Base-by-base conservation (phyloP, 768 basidiomycete species). In the Ramaria sp. region DNA sequence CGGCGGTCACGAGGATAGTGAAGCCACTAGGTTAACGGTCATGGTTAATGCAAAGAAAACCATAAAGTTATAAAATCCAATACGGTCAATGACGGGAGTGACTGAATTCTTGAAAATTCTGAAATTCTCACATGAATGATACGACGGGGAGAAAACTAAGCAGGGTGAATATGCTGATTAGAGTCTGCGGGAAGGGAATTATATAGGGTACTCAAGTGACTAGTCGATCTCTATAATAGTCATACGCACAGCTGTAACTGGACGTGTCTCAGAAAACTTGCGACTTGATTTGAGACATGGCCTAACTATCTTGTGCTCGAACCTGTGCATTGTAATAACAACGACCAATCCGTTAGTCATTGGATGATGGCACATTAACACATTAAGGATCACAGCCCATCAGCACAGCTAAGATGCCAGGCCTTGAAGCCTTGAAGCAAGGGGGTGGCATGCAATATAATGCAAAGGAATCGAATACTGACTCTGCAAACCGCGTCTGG, bases 81-180 rank as follows among this genome's bases (percentile, higher is more conserved):
- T 16, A 27, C 4, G n/a, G n/a, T n/a, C n/a, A n/a, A n/a, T n/a
- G n/a, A n/a, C n/a, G n/a, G n/a, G n/a, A n/a, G 13, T 25, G 30
- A 18, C n/a, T 36, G 13, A 36, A 37, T n/a, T n/a, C n/a, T 22
- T 34, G 24, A 50, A 5, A n/a, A 36, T 9, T 8, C 34, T 34
- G 15, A 50, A n/a, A 18, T 48, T 47, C 45, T 32, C 24, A 50
- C 48, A 50, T 16, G 48, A 50, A 50, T 6, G 34, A 50, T 34
- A 18, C 30, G 5, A 50, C 28, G 15, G 48, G 48, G 6, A 50
- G 20, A 9, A 50, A 6, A 20, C 48, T 37, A 5, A 50, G 32
- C 6, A 50, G 12, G 12, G 16, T 25, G 16, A 50, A 37, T 2
- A 50, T 37, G 18, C 48, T 18, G 20, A 50, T 4, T 2, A 50